Base-by-base conservation (phyloP, 768 basidiomycete genomes). In the Collybiopsis confluens region DNA sequence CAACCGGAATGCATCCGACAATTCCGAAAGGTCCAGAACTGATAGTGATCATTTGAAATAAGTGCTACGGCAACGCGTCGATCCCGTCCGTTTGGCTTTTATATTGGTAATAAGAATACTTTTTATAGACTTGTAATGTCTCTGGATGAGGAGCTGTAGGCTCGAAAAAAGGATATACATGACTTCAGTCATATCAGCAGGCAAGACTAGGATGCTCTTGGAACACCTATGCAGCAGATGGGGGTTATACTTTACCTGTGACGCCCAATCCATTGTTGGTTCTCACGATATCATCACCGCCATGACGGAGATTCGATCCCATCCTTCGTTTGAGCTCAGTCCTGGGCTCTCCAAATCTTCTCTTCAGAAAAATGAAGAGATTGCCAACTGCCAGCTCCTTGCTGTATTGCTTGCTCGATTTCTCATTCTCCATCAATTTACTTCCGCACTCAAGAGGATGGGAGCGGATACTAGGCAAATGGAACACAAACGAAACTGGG, bases 191-290 rank as follows among this genome's bases (percentile, higher is more conserved):
- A n/a, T n/a, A n/a, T n/a, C n/a, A n/a, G 49, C 56, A 26, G 56
- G 56, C 10, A 57, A 57, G 23, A 57, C 56, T 15, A 54, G 43
- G 23, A 26, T 54, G 8, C n/a, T 54, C 9, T 24, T 57, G 24
- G 56, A 57, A 49, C 52, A 46, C n/a, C 21, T 57, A 21, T 57
- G 56, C 38, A 13, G 33, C n/a, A 27, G 49, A 4, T 57, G 56
- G 56, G 56, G 56, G 2, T 21, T 57, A 2, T 57, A 54, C 23
- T 47, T 57, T 3, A 51, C 50, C 26, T 52, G 47, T 4, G 13
- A 41, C 33, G 21, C 27, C 4, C 48, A 56, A 3, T 43, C 41
- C 11, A 28, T 13, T 5, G 6, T 45, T 8, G 45, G 45, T 15
- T 45, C 45, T 3, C 27, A 6, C n/a, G 45, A 45, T 18, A 13